Evolutionary conservation across 306 rosid genomes (phyloP).

Genomic region (Lathyrus sativus): DNA sequence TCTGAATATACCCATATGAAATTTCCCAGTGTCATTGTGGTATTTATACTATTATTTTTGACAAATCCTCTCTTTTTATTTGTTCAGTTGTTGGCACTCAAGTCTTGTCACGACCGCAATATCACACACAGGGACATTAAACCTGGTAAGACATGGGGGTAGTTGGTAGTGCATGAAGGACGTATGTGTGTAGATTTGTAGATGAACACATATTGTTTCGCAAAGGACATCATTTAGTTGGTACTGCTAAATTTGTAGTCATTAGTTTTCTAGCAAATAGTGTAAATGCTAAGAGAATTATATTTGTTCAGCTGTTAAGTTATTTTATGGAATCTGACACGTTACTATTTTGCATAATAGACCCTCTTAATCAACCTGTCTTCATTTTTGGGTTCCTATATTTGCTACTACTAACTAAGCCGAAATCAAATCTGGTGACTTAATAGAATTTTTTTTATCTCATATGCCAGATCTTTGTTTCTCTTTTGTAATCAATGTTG

Average conservation of each 20-base stretch:
- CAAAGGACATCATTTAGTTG: conserved; percentile 30
- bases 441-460: conserved; percentile 3
- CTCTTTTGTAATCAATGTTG: conserved; percentile 14
- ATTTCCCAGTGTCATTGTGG: not conserved
- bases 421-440: conserved; percentile 5
- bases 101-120: conserved; percentile 93
- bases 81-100: conserved; percentile 77
- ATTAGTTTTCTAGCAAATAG: conserved; percentile 13
- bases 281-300: conserved; percentile 18
- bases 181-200: conserved; percentile 11
- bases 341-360: not conserved
- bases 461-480: conserved; percentile 11
- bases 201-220: conserved; percentile 1
- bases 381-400: conserved; percentile 25
- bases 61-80: conserved; percentile 27
- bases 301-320: not conserved
- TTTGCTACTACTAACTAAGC: conserved; percentile 11
- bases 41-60: conserved; percentile 22
- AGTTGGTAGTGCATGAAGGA: conserved; percentile 26
- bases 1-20: conserved; percentile 18
- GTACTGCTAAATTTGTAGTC: conserved; percentile 5
- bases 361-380: conserved; percentile 18
- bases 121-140: conserved; percentile 95
- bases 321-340: conserved; percentile 21
- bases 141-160: conserved; percentile 69